Conservation (phyloP, 257 asterid genomes). For the Plantago major region DNA sequence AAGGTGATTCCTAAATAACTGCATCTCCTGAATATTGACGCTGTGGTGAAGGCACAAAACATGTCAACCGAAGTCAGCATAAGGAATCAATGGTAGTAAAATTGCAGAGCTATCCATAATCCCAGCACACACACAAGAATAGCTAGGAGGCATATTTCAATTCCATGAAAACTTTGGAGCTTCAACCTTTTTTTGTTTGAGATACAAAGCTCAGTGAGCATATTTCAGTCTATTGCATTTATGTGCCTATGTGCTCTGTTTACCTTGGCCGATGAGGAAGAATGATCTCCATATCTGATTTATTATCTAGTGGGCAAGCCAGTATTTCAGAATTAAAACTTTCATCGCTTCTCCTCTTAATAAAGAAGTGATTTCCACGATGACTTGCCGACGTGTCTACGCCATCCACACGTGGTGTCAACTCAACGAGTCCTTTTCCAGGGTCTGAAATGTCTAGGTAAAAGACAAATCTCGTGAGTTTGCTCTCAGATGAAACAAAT, state of each 20-base stretch:
- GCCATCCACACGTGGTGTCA: constrained; percentile 76
- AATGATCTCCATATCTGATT: constrained; percentile 50
- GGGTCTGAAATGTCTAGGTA: constrained; percentile 71
- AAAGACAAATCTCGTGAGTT: constrained; percentile 75
- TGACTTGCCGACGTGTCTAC: constrained; percentile 82
- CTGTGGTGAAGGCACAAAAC: constrained; percentile 42
- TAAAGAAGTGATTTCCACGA: constrained; percentile 86
- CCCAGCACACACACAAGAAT: not conserved
- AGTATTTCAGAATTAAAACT: constrained; percentile 81
- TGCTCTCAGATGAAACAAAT: constrained; percentile 78
- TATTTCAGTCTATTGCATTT: too few species aligned
- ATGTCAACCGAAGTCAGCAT: constrained; percentile 21
- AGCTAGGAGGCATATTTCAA: not conserved
- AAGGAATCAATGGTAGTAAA: constrained; percentile 11
- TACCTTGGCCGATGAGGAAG: constrained; percentile 95
- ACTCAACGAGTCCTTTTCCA: constrained; percentile 52
- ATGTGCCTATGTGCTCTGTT: not conserved
- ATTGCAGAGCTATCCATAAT: constrained; percentile 10
- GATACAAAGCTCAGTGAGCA: too few species aligned
- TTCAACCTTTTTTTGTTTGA: not conserved
- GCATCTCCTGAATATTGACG: constrained; percentile 75
- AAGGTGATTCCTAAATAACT: constrained; percentile 66
- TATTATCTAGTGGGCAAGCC: constrained; percentile 74
- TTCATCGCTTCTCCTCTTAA: constrained; percentile 74
- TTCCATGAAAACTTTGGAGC: constrained; percentile 8